Conservation (phyloP, 1,284 basidiomycete species). For the Ceratobasidium theobromae region DNA sequence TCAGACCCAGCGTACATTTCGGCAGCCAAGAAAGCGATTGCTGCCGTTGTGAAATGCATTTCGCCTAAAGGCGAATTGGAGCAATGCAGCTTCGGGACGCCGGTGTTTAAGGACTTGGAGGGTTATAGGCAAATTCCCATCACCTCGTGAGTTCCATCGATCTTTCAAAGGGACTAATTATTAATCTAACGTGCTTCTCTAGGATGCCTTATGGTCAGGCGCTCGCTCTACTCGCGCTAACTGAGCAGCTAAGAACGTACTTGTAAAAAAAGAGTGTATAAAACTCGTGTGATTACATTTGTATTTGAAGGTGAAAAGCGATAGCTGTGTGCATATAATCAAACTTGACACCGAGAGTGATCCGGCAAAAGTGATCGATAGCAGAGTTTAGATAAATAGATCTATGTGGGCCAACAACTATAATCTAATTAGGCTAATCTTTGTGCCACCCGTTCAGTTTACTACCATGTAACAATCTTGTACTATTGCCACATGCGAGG, state of each 20-base stretch:
- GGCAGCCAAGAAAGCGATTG: constrained; percentile 53
- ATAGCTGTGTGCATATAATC: no score
- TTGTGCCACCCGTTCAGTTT: no score
- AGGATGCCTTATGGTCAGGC: constrained; percentile 69
- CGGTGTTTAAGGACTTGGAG: constrained; percentile 57
- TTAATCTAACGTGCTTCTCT: background rate
- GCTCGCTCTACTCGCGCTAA: constrained; percentile 53
- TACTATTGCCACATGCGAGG: no score
- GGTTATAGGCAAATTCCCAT: constrained; percentile 58
- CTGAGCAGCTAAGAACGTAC: constrained; percentile 52
- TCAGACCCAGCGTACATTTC: constrained; percentile 50
- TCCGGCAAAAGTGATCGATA: no score
- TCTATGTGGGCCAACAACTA: no score
- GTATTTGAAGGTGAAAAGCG: background rate
- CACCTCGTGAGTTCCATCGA: constrained; percentile 42
- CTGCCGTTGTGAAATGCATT: constrained; percentile 57
- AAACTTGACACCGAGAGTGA: no score
- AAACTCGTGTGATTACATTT: background rate
- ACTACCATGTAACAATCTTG: no score
- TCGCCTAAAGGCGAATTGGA: constrained; percentile 55
- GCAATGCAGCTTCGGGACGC: constrained; percentile 61
- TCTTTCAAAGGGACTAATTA: background rate
- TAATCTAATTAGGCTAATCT: no score
- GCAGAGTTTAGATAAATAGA: no score
- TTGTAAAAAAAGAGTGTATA: constrained; percentile 39